Evolutionary conservation across 805 yeast genomes (phyloP).

Genomic region (Wickerhamiella shivajii): DNA sequence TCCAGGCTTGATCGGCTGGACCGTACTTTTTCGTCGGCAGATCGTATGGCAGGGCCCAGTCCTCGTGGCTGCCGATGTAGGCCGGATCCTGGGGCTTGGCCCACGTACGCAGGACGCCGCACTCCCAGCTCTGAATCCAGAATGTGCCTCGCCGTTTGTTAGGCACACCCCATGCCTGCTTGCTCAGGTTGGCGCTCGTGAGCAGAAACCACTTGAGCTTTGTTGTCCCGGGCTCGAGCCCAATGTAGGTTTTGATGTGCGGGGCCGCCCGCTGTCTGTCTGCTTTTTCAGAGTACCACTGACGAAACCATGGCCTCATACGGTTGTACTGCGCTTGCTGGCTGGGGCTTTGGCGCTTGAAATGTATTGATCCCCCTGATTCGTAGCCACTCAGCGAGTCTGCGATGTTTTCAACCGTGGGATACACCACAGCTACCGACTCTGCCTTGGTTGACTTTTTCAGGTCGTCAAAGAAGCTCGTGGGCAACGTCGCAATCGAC

Average conservation of each 20-base stretch:
- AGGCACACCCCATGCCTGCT: conserved; percentile 66
- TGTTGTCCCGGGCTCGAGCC: conserved; percentile 28
- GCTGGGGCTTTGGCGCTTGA: conserved; percentile 22
- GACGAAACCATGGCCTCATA: conserved; percentile 30
- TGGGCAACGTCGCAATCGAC: conserved; percentile 20
- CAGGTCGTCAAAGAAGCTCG: conserved; percentile 8
- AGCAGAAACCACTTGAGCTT: conserved; percentile 42
- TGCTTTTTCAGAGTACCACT: conserved; percentile 29
- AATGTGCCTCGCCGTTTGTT: conserved; percentile 17
- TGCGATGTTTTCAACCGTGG: conserved; percentile 30
- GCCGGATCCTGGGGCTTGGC: conserved; percentile 1
- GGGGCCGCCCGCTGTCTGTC: conserved; percentile 32
- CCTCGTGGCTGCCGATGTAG: background rate
- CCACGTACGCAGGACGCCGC: conserved; percentile 32
- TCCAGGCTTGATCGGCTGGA: conserved; percentile 36
- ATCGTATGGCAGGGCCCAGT: conserved; percentile 38
- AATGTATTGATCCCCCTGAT: conserved; percentile 39
- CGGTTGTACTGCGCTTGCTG: conserved; percentile 29
- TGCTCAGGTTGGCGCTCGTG: conserved; percentile 63
- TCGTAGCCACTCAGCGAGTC: conserved; percentile 31
- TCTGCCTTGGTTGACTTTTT: conserved; percentile 18
- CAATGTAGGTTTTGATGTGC: conserved; percentile 56
- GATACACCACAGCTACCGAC: conserved; percentile 30
- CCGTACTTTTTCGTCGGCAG: conserved; percentile 35
- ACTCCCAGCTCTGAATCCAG: conserved; percentile 34